Percentiles rank a stretch among this genome's conserved stretches.
Evolutionary conservation across 352 stramenopile species (phyloP).

Genomic region (Globisporangium sylvaticum): DNA sequence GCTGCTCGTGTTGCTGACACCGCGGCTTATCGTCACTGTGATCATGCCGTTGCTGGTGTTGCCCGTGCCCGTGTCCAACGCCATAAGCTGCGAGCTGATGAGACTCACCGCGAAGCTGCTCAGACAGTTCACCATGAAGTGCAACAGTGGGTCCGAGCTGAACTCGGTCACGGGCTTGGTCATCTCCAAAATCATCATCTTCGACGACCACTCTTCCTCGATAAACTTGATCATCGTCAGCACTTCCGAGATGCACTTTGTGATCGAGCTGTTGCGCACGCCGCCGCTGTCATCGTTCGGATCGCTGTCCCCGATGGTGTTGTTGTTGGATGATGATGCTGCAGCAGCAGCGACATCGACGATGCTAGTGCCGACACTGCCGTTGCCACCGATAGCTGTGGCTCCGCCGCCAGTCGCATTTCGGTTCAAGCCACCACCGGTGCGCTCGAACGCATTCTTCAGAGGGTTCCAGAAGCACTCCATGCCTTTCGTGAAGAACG

Average conservation of each 20-base stretch:
- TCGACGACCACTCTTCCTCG: constrained; percentile 67
- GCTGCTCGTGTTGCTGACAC: not conserved
- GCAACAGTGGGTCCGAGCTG: constrained; percentile 47
- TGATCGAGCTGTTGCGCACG: constrained; percentile 24
- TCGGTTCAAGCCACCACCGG: constrained; percentile 15
- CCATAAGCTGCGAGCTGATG: constrained; percentile 57
- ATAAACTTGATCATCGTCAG: constrained; percentile 64
- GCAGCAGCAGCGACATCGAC: constrained; percentile 5
- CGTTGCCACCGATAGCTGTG: not conserved
- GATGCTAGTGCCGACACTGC: constrained; percentile 5
- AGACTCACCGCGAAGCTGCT: constrained; percentile 60
- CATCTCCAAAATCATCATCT: constrained; percentile 72
- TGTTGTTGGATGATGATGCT: not conserved
- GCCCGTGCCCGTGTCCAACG: constrained; percentile 27
- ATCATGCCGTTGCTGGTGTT: constrained; percentile 20
- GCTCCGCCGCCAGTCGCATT: constrained; percentile 7
- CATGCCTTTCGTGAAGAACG: constrained; percentile 60
- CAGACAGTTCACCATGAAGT: constrained; percentile 70
- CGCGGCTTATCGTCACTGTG: constrained; percentile 24
- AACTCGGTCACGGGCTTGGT: constrained; percentile 63
- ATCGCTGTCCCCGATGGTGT: not conserved
- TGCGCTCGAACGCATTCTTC: constrained; percentile 51
- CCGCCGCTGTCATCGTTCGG: not conserved
- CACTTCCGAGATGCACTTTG: constrained; percentile 57
- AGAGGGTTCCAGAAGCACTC: constrained; percentile 62